Evolutionary conservation across 129 eudicot species (phyloP).

Genomic region (Chrysanthemum seticuspe): DNA sequence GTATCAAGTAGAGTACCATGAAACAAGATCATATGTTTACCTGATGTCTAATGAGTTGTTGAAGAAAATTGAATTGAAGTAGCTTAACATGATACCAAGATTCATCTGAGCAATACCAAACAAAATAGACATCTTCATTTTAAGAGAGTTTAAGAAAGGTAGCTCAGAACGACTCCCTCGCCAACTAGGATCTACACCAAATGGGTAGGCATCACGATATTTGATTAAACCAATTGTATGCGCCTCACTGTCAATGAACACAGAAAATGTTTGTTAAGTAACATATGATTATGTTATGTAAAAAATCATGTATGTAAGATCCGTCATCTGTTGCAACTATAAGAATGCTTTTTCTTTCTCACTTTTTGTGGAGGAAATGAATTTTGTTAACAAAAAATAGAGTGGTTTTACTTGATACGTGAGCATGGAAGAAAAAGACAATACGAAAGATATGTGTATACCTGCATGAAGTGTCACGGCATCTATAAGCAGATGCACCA

Average conservation of each 20-base stretch:
- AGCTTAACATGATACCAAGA: slow-evolving; percentile 88
- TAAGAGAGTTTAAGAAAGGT: slow-evolving; percentile 92
- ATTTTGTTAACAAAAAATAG: too few relatives aligned
- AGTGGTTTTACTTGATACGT: neutral
- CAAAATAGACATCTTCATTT: slow-evolving; percentile 98
- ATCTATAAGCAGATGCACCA: slow-evolving; percentile 89
- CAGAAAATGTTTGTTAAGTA: slow-evolving; percentile 21
- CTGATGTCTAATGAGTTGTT: slow-evolving; percentile 72
- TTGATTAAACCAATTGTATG: slow-evolving; percentile 65
- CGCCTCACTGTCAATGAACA: slow-evolving; percentile 64
- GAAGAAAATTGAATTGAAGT: slow-evolving; percentile 87
- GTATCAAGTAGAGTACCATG: neutral
- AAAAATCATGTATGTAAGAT: too few relatives aligned
- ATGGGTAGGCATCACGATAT: slow-evolving; percentile 81
- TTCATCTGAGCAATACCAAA: slow-evolving; percentile 96
- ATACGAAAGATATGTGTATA: slow-evolving; percentile 25
- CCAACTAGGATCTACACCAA: slow-evolving; percentile 99
- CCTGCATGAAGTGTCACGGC: slow-evolving; percentile 89
- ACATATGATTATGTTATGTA: neutral
- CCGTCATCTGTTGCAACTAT: too few relatives aligned
- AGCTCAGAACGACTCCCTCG: slow-evolving; percentile 98
- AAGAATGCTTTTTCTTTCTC: too few relatives aligned
- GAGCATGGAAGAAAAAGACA: slow-evolving; percentile 6
- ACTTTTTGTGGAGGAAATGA: too few relatives aligned
- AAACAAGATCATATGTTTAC: slow-evolving; percentile 37